phyloP scores from a whole-genome alignment of 2,329 filamentous ascomycete species.

The Fusarium sp. region DNA sequence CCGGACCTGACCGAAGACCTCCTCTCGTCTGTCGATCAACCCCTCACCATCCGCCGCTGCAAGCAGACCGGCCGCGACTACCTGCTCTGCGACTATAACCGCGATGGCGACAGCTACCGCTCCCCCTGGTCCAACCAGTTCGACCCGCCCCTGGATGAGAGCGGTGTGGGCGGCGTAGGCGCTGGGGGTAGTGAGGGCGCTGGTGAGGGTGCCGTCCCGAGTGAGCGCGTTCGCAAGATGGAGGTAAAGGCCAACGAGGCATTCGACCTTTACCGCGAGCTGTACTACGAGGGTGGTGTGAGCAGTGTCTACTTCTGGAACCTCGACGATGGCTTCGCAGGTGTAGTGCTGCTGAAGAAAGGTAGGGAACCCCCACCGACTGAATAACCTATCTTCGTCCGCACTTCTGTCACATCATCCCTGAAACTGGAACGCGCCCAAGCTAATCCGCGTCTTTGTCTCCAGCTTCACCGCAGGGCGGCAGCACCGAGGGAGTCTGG shows the following conservation, averaged over 20 bases:
- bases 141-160: constrained; percentile 81
- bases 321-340: constrained; percentile 95
- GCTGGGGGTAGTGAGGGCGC: constrained; percentile 65
- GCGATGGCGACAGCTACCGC: constrained; percentile 95
- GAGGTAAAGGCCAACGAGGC: constrained; percentile 94
- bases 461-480: constrained; percentile 69
- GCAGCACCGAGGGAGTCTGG: constrained; percentile 81
- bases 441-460: constrained; percentile 20
- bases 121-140: constrained; percentile 99
- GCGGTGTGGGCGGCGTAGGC: constrained; percentile 61
- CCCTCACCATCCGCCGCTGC: constrained; percentile 85
- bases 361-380: constrained; percentile 56
- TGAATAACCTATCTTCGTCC: background rate
- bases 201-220: constrained; percentile 84
- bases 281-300: constrained; percentile 97
- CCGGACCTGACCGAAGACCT: constrained; percentile 96
- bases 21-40: constrained; percentile 96
- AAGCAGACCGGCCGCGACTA: constrained; percentile 91
- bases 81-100: constrained; percentile 99
- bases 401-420: background rate
- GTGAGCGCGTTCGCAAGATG: constrained; percentile 90
- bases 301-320: constrained; percentile 99
- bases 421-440: background rate
- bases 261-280: constrained; percentile 94
- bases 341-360: constrained; percentile 95